Percentiles rank a stretch among this genome's conserved stretches.
phyloP scores from a whole-genome alignment of 176 grass and related monocot genomes.

The Chloris gayana region DNA sequence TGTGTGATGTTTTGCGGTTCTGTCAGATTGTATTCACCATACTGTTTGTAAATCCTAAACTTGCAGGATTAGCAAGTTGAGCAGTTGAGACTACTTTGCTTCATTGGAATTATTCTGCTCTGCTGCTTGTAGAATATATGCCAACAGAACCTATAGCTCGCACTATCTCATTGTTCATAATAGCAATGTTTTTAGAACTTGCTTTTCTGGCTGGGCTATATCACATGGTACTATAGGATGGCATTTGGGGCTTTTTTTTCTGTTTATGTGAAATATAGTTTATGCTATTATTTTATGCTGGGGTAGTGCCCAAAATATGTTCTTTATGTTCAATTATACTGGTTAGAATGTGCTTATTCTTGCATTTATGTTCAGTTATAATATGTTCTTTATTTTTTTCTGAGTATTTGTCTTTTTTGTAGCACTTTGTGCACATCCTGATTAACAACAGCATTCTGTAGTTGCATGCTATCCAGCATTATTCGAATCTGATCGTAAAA shows the following conservation, averaged over 20 bases:
- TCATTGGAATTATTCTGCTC: background rate
- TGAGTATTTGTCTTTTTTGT: background rate
- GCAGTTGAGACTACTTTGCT: background rate
- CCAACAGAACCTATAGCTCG: background rate
- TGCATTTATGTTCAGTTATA: slow-evolving; percentile 23
- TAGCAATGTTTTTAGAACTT: background rate
- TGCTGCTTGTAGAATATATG: background rate
- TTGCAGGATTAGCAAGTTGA: background rate
- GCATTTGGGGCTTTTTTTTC: background rate
- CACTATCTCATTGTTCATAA: background rate
- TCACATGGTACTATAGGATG: slow-evolving; percentile 5
- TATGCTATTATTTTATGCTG: slow-evolving; percentile 7
- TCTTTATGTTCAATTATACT: slow-evolving; percentile 1
- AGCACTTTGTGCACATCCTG: background rate
- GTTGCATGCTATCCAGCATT: background rate
- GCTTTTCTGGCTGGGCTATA: slow-evolving; percentile 4
- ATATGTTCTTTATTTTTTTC: too few species aligned
- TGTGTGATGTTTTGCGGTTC: slow-evolving; percentile 14
- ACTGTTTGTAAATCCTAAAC: slow-evolving; percentile 5
- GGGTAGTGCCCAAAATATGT: background rate
- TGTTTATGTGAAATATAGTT: background rate
- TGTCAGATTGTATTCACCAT: background rate
- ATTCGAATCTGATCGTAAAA: slow-evolving; percentile 16
- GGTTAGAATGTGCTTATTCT: background rate
- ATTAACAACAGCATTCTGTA: slow-evolving; percentile 1